Conservation (phyloP, 2,329 filamentous ascomycete genomes). For the Sporothrix euskadiensis region DNA sequence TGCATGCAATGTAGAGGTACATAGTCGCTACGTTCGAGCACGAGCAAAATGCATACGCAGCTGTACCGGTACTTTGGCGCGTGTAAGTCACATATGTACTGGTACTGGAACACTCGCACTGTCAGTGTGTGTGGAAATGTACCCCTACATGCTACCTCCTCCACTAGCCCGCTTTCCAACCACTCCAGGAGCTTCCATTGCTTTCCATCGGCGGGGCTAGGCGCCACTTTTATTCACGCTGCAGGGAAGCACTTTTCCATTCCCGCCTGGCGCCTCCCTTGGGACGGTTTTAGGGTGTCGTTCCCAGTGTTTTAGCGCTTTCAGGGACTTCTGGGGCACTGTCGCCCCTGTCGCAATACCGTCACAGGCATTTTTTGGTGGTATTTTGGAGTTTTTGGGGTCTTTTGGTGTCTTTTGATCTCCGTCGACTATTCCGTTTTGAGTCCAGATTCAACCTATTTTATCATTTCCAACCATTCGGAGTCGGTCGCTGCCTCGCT, state of each 20-base stretch:
- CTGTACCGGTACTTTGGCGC: constrained; percentile 10
- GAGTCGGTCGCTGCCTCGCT: neutral
- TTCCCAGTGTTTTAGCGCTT: neutral
- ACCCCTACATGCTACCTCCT: constrained; percentile 4
- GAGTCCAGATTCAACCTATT: neutral
- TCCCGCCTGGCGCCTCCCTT: constrained; percentile 6
- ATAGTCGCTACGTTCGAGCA: fast-evolving
- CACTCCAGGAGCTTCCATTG: constrained; percentile 34
- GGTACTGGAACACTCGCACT: neutral
- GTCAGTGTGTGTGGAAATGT: neutral
- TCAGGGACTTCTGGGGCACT: constrained; percentile 12
- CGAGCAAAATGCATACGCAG: neutral
- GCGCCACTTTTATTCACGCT: constrained; percentile 25
- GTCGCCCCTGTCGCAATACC: neutral
- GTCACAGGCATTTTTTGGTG: neutral
- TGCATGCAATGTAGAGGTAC: constrained; percentile 6
- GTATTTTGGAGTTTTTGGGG: neutral
- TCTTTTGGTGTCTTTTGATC: neutral
- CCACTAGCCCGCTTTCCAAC: constrained; percentile 26
- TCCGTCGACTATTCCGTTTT: neutral
- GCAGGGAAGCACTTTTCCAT: constrained; percentile 22
- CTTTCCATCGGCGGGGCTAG: constrained; percentile 35
- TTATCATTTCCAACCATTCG: neutral
- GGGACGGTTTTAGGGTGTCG: neutral
- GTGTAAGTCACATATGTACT: constrained; percentile 12